These are phyloP conservation scores for Boletus huronensis DNA, from an alignment of 768 basidiomycete genomes.

Conservation along the genomic window DNA sequence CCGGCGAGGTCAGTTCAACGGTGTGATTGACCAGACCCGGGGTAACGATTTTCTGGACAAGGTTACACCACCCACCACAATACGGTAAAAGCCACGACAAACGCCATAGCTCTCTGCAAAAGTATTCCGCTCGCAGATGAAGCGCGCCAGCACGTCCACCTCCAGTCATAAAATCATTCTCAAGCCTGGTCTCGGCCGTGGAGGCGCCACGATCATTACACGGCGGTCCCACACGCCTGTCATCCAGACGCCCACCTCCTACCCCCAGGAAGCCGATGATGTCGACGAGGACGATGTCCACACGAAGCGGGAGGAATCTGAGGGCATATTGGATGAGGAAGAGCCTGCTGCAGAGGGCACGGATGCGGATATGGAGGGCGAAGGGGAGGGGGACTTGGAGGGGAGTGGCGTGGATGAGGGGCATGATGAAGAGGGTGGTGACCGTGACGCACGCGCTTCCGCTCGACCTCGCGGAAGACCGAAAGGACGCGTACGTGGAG, in stretches of 20 bases:
- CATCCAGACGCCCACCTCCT: constrained; percentile 14
- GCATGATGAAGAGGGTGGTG: constrained; percentile 33
- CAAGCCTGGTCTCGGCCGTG: constrained; percentile 35
- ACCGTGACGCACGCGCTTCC: constrained; percentile 32
- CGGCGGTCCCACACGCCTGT: constrained; percentile 24
- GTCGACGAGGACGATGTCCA: constrained; percentile 26
- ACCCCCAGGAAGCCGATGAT: constrained; percentile 21
- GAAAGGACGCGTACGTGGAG: constrained; percentile 36
- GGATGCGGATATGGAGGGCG: constrained; percentile 26
- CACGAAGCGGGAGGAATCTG: constrained; percentile 31
- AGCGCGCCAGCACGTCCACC: constrained; percentile 20
- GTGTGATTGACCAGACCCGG: background rate
- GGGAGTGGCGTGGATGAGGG: constrained; percentile 32
- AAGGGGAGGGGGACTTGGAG: constrained; percentile 28
- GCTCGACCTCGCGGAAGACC: constrained; percentile 38
- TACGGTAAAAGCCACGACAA: background rate
- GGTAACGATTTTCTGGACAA: background rate
- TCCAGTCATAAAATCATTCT: constrained; percentile 38
- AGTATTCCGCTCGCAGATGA: constrained; percentile 13
- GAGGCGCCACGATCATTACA: constrained; percentile 24
- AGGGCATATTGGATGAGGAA: constrained; percentile 30
- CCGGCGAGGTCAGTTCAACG: background rate
- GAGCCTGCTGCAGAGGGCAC: constrained; percentile 29
- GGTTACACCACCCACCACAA: background rate
- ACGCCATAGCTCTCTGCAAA: background rate